Evolutionary conservation across 768 basidiomycete genomes (phyloP), one percentile per base, ranked within the genome.

Genomic region (Tulasnella sp.): DNA sequence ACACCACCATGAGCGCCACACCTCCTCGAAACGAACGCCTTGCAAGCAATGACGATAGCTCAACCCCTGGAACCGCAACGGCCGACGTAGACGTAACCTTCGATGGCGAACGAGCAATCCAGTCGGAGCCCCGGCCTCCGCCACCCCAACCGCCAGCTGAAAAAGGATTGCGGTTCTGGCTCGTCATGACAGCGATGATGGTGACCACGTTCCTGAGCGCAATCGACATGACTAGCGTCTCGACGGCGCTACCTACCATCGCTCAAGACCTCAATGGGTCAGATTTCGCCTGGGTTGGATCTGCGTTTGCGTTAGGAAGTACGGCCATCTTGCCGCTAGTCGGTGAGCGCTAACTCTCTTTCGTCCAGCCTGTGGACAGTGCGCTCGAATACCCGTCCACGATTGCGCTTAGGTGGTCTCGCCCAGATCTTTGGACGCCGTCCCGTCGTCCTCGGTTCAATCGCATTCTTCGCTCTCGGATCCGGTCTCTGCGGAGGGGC

Each of bases 271-370:
- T 44, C 11, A 44, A 44, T 44, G 44, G 44, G 44, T 44, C 44
- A 13, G 44, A 44, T 15, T 44, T 44, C 15, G 44, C 44, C 44
- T 44, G 44, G 44, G 44, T 44, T 44, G 44, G 44, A 44, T 44
- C 44, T 16, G 44, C 44, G 2, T 44, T 44, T 4, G 44, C 44
- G 15, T 16, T 44, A 44, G 44, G 44, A 44, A 44, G 44, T 4
- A 85, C 9, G 87, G 87, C 46, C 82, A 84, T 86, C 69, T 81
- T 88, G 10, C 87, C 87, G 0, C 79, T 86, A 78, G 83, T 83
- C 35, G 86, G 86, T 3, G 83, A 83, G 13, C 80, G 9, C 44
- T 18, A 0, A 15, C 15, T 16, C 44, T 16, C 13, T 15, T 18
- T 18, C 16, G 16, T 44, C 44, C 11, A 44, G 16, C 11, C 2